These are phyloP conservation scores for Volvox reticuliferus DNA, from an alignment of 139 green algal species.

Conservation along the genomic window DNA sequence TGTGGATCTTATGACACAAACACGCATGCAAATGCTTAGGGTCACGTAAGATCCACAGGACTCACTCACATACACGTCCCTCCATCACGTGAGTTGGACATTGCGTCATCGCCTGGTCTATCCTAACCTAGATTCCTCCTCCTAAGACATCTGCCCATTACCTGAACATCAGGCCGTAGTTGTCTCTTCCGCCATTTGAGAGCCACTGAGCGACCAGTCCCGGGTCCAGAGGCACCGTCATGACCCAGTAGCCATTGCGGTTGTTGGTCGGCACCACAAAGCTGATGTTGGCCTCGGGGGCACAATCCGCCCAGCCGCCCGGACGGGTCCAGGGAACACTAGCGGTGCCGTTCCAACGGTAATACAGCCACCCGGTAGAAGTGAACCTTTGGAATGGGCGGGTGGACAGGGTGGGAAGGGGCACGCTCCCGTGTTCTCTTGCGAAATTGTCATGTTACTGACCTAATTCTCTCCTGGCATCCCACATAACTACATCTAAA, in stretches of 20 bases:
- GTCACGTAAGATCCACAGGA: too few relatives aligned
- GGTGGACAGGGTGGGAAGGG: background rate
- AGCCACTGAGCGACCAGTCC: background rate
- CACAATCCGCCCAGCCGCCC: constrained; percentile 36
- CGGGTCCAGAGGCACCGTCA: constrained; percentile 8
- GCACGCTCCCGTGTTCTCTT: too few relatives aligned
- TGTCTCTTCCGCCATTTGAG: background rate
- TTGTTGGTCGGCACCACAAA: background rate
- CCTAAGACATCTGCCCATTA: too few relatives aligned
- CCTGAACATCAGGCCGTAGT: constrained; percentile 48
- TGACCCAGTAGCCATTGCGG: background rate
- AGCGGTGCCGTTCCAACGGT: background rate
- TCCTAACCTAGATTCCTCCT: too few relatives aligned
- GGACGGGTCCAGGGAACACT: background rate
- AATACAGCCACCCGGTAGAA: constrained; percentile 39
- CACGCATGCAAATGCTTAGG: too few relatives aligned
- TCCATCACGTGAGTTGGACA: too few relatives aligned
- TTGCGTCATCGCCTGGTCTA: too few relatives aligned
- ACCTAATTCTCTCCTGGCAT: too few relatives aligned
- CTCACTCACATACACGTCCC: too few relatives aligned
- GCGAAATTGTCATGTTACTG: too few relatives aligned
- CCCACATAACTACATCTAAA: too few relatives aligned
- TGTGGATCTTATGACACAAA: too few relatives aligned
- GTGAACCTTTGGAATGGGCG: background rate
- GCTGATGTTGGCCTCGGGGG: background rate